These are phyloP conservation scores for Trichoderma semiorbis DNA, from an alignment of 2,329 filamentous ascomycete genomes.

Conservation along the genomic window DNA sequence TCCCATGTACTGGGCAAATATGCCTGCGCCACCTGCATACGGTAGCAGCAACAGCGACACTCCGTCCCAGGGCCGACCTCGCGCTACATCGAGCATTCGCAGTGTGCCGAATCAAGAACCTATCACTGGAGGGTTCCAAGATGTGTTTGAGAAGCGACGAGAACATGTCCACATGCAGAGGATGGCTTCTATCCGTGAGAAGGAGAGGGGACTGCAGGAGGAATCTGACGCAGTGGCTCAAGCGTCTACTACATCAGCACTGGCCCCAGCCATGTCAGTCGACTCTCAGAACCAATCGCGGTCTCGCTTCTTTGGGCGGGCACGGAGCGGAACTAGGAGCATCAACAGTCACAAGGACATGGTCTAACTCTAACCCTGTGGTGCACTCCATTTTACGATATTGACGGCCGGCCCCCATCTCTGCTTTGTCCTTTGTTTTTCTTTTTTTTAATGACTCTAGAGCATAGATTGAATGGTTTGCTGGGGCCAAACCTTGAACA, in stretches of 20 bases:
- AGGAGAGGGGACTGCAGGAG: slow-evolving; percentile 30
- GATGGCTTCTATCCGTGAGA: slow-evolving; percentile 38
- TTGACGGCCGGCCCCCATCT: neutral
- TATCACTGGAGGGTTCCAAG: slow-evolving; percentile 40
- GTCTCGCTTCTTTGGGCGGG: slow-evolving; percentile 29
- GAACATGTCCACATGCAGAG: slow-evolving; percentile 35
- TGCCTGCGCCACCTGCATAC: slow-evolving; percentile 35
- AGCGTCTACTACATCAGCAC: slow-evolving; percentile 28
- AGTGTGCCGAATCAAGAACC: slow-evolving; percentile 30
- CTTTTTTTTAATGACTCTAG: neutral
- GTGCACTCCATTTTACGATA: neutral
- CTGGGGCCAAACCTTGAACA: neutral
- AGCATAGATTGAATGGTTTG: slow-evolving; percentile 10
- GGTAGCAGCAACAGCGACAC: slow-evolving; percentile 26
- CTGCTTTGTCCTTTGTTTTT: neutral
- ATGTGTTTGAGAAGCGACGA: slow-evolving; percentile 44
- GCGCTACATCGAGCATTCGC: slow-evolving; percentile 19
- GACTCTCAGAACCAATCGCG: slow-evolving; percentile 27
- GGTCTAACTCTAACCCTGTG: slow-evolving; percentile 26
- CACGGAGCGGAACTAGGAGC: slow-evolving; percentile 30
- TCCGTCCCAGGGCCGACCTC: slow-evolving; percentile 19
- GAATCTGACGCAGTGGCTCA: slow-evolving; percentile 28
- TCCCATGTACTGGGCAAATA: slow-evolving; percentile 55
- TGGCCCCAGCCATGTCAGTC: slow-evolving; percentile 24
- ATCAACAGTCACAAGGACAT: slow-evolving; percentile 25